Evolutionary conservation across 2,329 filamentous ascomycete species (phyloP), one percentile per base, ranked within the genome.

Genomic region (Incumbomyces lentus): DNA sequence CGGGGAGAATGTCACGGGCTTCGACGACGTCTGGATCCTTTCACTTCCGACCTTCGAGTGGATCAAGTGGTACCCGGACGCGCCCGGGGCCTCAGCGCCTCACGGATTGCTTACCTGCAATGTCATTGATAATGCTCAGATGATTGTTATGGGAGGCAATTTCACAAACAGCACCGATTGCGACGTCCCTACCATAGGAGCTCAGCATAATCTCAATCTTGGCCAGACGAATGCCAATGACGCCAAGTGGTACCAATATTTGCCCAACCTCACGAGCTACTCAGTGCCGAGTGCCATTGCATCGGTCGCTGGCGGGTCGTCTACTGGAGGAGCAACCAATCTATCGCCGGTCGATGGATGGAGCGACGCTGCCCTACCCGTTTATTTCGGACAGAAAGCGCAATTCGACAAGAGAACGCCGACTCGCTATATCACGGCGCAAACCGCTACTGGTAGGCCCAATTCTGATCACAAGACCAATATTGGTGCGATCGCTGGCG

Each of bases 81-180:
- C 14, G 8, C 45, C 42, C 12, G 43, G 39, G 11, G 18, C 46
- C 1, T 34, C 39, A 26, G 41, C 41, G 14, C 49, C 49, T 14
- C 51, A 49, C 19, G 43, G 38, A 8, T 16, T 40, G 17, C 64
- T 67, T 30, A 54, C 57, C 4, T 69, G 66, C 48, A 58, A 59
- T 5, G 52, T 66, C 2, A 57, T 66, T 14, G 64, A 64, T 8
- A 52, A 54, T 17, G 54, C 64, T 14, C 66, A 69, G 49, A 64
- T 70, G 66, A 48, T 71, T 1, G 60, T 61, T 18, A 52, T 64
- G 13, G 67, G 66, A n/a, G 68, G 68, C 6, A 47, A 43, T 19
- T 50, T 50, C 26, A 47, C 48, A 5, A 50, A 43, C 26, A 42
- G 30, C 17, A 44, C 44, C 13, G 44, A 40, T 13, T 50, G 48